Conservation (phyloP, 2,329 filamentous ascomycete genomes). For the Pseudomassariella vexata region DNA sequence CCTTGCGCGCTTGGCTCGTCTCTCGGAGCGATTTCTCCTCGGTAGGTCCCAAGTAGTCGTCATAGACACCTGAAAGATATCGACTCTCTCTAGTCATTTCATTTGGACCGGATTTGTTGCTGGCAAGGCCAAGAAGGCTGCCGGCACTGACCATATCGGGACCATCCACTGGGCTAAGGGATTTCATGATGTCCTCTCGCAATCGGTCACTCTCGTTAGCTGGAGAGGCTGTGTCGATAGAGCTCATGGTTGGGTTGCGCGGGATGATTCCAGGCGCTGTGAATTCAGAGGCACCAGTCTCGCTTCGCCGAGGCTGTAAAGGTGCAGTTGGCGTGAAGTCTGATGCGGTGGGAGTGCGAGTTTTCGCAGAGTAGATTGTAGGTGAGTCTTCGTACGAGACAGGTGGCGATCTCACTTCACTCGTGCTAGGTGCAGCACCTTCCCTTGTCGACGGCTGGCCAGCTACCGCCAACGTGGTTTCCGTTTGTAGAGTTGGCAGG, state of each 20-base stretch:
- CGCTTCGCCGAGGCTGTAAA: conserved; percentile 34
- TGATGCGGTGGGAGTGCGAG: conserved; percentile 13
- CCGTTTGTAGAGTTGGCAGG: conserved; percentile 18
- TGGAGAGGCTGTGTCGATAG: conserved; percentile 42
- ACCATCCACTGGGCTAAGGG: conserved; percentile 48
- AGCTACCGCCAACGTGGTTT: conserved; percentile 8
- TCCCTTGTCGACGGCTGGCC: conserved; percentile 4
- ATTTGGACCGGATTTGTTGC: conserved; percentile 9
- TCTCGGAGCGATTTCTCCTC: conserved; percentile 32
- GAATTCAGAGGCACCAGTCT: conserved; percentile 27
- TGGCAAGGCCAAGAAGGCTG: conserved; percentile 8
- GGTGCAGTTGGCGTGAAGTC: conserved; percentile 38
- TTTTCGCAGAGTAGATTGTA: conserved; percentile 11
- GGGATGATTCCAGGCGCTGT: conserved; percentile 29
- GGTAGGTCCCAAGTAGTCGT: conserved; percentile 56
- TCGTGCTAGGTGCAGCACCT: conserved; percentile 1
- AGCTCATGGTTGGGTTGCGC: conserved; percentile 40
- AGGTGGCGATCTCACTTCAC: conserved; percentile 8
- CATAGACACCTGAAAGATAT: conserved; percentile 61
- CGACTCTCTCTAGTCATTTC: conserved; percentile 46
- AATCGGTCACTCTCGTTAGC: conserved; percentile 66
- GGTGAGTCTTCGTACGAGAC: conserved; percentile 9
- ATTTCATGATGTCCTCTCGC: conserved; percentile 69
- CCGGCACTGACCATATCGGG: conserved; percentile 14
- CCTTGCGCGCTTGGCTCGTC: conserved; percentile 19